These are phyloP conservation scores for Nemania abortiva DNA, from an alignment of 2,329 filamentous ascomycete genomes.

Conservation along the genomic window DNA sequence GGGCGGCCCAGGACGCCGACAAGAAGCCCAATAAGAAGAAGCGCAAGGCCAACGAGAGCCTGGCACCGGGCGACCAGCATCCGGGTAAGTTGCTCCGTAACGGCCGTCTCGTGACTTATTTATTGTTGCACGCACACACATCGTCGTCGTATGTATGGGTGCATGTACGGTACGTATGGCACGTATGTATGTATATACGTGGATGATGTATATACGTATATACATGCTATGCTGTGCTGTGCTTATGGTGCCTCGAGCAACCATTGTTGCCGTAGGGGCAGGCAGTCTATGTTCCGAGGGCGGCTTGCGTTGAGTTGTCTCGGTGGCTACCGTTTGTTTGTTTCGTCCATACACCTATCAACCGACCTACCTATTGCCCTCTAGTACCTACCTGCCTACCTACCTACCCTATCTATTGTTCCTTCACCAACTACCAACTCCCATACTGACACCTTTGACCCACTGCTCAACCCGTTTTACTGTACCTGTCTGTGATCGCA, in stretches of 20 bases:
- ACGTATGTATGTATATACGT: background rate
- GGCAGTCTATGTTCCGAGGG: background rate
- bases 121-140: slow-evolving; percentile 14
- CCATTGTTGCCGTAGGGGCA: slow-evolving; percentile 1
- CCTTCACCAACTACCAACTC: background rate
- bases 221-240: slow-evolving; percentile 4
- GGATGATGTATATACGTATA: slow-evolving; percentile 6
- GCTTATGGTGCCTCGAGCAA: slow-evolving; percentile 16
- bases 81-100: slow-evolving; percentile 44
- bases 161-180: background rate
- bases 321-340: slow-evolving; percentile 6
- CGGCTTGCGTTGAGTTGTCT: slow-evolving; percentile 10
- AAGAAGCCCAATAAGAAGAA: slow-evolving; percentile 79
- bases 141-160: no score
- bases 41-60: slow-evolving; percentile 75
- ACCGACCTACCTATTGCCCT: background rate
- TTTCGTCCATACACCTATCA: background rate
- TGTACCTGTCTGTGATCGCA: slow-evolving; percentile 7
- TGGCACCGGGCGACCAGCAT: slow-evolving; percentile 66
- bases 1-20: slow-evolving; percentile 59
- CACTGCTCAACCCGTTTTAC: background rate
- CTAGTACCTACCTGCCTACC: background rate
- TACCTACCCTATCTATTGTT: background rate
- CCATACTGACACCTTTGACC: background rate
- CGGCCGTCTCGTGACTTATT: background rate